phyloP scores from a whole-genome alignment of 2,329 filamentous ascomycete genomes.

The Penicillium sp. region DNA sequence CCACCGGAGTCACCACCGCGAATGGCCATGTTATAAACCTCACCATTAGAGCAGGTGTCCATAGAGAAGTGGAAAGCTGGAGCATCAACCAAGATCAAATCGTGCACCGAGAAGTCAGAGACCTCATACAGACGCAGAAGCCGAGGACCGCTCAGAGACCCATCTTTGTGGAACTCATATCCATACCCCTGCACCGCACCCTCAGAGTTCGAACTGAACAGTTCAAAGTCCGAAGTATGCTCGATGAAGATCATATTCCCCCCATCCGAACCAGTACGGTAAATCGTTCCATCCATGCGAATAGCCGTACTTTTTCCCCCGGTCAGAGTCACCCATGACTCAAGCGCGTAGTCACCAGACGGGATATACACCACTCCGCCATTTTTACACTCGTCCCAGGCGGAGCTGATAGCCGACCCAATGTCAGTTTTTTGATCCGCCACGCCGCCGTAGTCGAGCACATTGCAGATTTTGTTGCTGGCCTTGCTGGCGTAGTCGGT shows the following conservation, averaged over 20 bases:
- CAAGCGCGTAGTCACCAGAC: constrained; percentile 54
- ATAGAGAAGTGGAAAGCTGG: constrained; percentile 57
- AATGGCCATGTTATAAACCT: constrained; percentile 61
- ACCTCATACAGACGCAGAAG: constrained; percentile 53
- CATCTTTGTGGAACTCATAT: constrained; percentile 52
- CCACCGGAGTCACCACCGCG: constrained; percentile 57
- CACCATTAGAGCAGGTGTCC: constrained; percentile 57
- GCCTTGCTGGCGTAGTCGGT: constrained; percentile 50
- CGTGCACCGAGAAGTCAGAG: constrained; percentile 54
- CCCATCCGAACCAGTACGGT: constrained; percentile 53
- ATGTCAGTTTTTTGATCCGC: constrained; percentile 59
- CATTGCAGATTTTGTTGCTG: constrained; percentile 56
- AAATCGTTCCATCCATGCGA: constrained; percentile 59
- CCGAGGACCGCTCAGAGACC: constrained; percentile 47
- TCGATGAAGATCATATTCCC: constrained; percentile 61
- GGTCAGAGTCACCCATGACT: constrained; percentile 54
- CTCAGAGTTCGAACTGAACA: constrained; percentile 57
- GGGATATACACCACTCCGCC: constrained; percentile 58
- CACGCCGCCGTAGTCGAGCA: constrained; percentile 57
- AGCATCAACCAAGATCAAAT: constrained; percentile 54
- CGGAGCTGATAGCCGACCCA: constrained; percentile 52
- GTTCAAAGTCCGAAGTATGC: constrained; percentile 56
- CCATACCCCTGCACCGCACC: constrained; percentile 60
- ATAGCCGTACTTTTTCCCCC: constrained; percentile 55
- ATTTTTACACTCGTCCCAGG: constrained; percentile 55